Percentiles rank a stretch among this genome's conserved stretches.
Conservation (phyloP, 108 stramenopile species). For the Discostella stelligeroides region DNA sequence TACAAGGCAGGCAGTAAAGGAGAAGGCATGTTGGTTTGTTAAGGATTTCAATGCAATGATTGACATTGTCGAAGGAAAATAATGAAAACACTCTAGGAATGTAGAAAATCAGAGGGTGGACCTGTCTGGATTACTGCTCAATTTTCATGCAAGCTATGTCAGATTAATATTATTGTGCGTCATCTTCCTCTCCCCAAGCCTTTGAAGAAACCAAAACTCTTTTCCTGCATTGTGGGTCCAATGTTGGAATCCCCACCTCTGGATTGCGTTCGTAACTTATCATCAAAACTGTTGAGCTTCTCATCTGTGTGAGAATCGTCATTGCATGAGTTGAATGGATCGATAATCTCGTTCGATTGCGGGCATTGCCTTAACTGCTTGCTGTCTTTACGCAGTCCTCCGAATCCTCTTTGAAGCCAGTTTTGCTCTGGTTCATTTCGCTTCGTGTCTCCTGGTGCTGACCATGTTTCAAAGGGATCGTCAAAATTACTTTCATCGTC, state of each 20-base stretch:
- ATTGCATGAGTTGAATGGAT: constrained; percentile 22
- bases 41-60: constrained; percentile 86
- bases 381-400: constrained; percentile 6
- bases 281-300: neutral
- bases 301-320: too few relatives aligned
- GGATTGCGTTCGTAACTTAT: neutral
- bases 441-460: constrained; percentile 20
- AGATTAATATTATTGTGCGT: neutral
- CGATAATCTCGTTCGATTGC: neutral
- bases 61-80: constrained; percentile 48
- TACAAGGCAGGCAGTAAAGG: constrained; percentile 80
- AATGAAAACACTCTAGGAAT: neutral
- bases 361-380: neutral
- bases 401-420: constrained; percentile 39
- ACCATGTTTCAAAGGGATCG: constrained; percentile 46
- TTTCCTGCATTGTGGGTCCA: too few relatives aligned
- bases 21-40: constrained; percentile 96
- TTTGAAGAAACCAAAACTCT: constrained; percentile 8
- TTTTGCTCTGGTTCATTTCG: constrained; percentile 15
- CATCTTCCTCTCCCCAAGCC: constrained; percentile 7
- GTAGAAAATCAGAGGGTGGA: neutral
- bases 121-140: too few relatives aligned
- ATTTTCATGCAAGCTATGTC: neutral
- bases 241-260: neutral
- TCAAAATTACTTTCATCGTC: constrained; percentile 25